Percentiles rank a stretch among this genome's conserved stretches.
These are phyloP conservation scores for Neurospora sp. DNA, from an alignment of 495 filamentous ascomycete genomes.

Conservation along the genomic window DNA sequence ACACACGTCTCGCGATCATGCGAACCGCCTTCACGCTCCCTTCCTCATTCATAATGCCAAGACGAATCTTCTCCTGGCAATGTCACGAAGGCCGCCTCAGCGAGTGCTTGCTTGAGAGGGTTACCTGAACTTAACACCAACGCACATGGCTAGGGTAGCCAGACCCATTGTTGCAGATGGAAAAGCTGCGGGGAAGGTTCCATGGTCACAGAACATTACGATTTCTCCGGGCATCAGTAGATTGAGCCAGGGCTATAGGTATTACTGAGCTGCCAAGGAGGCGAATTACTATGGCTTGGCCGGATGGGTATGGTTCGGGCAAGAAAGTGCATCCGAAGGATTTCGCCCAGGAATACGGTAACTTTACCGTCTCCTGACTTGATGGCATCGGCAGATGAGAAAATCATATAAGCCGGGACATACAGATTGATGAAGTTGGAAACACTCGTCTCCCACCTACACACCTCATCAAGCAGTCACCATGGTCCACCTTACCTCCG, in stretches of 20 bases:
- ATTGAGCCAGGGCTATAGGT: not conserved
- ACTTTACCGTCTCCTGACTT: not conserved
- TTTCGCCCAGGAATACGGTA: slow-evolving; percentile 4
- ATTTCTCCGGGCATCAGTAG: not conserved
- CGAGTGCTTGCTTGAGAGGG: not conserved
- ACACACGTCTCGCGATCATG: slow-evolving; percentile 4
- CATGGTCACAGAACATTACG: not conserved
- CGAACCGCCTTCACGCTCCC: not conserved
- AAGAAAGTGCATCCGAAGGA: not conserved
- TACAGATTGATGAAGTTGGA: not conserved
- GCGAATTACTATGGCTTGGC: not conserved
- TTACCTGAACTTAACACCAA: not conserved
- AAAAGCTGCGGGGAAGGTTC: slow-evolving; percentile 12
- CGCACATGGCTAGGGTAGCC: not conserved
- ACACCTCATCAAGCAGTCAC: not conserved
- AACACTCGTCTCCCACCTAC: not conserved
- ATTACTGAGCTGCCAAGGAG: not conserved
- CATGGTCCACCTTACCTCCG: slow-evolving; percentile 35
- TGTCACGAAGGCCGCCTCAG: slow-evolving; percentile 6
- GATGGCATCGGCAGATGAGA: not conserved
- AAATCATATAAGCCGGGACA: slow-evolving; percentile 11
- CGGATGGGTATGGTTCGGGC: not conserved
- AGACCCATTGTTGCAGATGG: not conserved
- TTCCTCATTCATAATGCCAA: slow-evolving; percentile 26
- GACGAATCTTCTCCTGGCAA: not conserved